phyloP scores from a whole-genome alignment of 192 early-diverging fungal species.

The Oehlia diaphana region DNA sequence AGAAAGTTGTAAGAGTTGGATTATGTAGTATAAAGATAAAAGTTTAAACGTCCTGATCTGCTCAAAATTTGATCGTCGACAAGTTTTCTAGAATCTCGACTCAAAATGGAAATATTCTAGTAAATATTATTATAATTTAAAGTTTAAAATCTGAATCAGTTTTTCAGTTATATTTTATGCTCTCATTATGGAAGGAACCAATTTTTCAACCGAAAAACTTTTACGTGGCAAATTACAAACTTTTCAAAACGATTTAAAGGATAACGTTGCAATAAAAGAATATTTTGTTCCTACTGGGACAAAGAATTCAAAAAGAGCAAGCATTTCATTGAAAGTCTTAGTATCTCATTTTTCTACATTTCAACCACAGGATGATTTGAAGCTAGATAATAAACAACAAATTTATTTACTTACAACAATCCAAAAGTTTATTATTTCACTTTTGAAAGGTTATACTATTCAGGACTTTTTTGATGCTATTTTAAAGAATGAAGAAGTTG shows the following conservation, averaged over 20 bases:
- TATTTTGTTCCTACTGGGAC: background rate
- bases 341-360: conserved; percentile 4
- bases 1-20: too few relatives aligned
- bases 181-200: background rate
- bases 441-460: background rate
- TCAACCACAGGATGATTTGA: background rate
- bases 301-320: conserved; percentile 9
- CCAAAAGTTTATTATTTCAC: background rate
- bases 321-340: background rate
- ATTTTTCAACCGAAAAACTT: background rate
- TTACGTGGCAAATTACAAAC: background rate
- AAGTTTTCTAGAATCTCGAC: too few relatives aligned
- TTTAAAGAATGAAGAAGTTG: background rate
- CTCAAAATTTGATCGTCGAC: too few relatives aligned
- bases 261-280: background rate
- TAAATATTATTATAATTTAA: too few relatives aligned
- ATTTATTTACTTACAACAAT: background rate
- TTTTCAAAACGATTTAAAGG: background rate
- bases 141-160: too few relatives aligned
- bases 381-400: background rate
- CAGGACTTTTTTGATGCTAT: conserved; percentile 6
- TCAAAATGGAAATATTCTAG: too few relatives aligned
- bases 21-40: too few relatives aligned
- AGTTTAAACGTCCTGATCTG: too few relatives aligned
- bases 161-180: too few relatives aligned